phyloP scores from a whole-genome alignment of 176 grass and related monocot genomes.

The Bothriochloa decipiens region DNA sequence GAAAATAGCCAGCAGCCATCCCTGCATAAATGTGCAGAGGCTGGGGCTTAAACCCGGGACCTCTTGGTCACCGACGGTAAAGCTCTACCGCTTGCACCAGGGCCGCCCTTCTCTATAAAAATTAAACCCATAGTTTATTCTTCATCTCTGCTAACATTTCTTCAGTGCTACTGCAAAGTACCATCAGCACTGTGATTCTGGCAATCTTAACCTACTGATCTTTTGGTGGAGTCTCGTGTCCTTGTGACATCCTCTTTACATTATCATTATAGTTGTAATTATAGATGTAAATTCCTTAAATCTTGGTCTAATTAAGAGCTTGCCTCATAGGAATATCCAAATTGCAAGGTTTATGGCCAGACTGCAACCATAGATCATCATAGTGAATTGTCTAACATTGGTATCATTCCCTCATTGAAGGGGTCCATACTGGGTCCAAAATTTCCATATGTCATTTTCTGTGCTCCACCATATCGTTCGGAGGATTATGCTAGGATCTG shows the following conservation, averaged over 20 bases:
- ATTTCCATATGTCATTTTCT: slow-evolving; percentile 82
- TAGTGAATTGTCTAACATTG: slow-evolving; percentile 63
- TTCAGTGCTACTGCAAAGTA: not conserved
- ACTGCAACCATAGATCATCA: slow-evolving; percentile 86
- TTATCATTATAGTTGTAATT: not conserved
- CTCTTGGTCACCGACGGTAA: too few species aligned
- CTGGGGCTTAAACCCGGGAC: too few species aligned
- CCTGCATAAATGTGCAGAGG: too few species aligned
- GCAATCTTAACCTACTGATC: not conserved
- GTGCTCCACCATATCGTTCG: slow-evolving; percentile 74
- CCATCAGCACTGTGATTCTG: not conserved
- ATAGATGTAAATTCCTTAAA: not conserved
- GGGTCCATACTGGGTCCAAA: slow-evolving; percentile 48
- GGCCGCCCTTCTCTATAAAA: too few species aligned
- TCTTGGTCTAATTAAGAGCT: not conserved
- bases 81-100: too few species aligned
- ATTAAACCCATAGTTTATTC: not conserved
- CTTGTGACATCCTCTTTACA: not conserved
- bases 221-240: slow-evolving; percentile 6
- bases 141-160: not conserved
- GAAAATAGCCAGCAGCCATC: too few species aligned
- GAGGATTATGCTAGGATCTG: slow-evolving; percentile 79
- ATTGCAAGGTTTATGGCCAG: slow-evolving; percentile 72
- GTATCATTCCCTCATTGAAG: slow-evolving; percentile 70
- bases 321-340: slow-evolving; percentile 65